A percentile compares a stretch with the other conserved stretches of the same genome.
Conservation (phyloP, 2,329 filamentous ascomycete genomes). For the Paracoccidioides lutzii region DNA sequence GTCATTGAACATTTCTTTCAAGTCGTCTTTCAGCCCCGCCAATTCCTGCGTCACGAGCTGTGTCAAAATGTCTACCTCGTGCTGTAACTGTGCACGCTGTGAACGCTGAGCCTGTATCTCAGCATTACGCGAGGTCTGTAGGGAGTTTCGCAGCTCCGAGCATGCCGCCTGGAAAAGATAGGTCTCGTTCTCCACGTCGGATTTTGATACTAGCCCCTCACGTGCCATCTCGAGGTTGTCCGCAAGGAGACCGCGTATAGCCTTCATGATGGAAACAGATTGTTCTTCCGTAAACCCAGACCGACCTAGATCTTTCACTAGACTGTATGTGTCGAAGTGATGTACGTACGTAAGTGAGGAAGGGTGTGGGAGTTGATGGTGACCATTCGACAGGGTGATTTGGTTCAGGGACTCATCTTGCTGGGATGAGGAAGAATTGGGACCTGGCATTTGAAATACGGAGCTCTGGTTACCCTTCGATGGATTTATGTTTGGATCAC, state of each 20-base stretch:
- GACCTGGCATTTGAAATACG: conserved; percentile 13
- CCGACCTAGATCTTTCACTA: conserved; percentile 64
- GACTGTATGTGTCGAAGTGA: conserved; percentile 87
- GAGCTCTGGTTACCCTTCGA: conserved; percentile 2
- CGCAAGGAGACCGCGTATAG: conserved; percentile 62
- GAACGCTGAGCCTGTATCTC: conserved; percentile 71
- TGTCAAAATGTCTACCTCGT: conserved; percentile 84
- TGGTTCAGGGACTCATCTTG: conserved; percentile 9
- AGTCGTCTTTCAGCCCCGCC: conserved; percentile 66
- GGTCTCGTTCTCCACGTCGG: conserved; percentile 84
- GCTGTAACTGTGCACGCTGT: conserved; percentile 73
- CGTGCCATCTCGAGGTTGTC: conserved; percentile 72
- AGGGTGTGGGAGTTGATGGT: conserved; percentile 47
- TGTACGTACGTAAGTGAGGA: conserved; percentile 57
- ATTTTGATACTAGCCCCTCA: conserved; percentile 71
- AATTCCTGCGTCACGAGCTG: conserved; percentile 79
- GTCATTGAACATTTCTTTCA: conserved; percentile 95
- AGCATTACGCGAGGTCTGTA: conserved; percentile 61
- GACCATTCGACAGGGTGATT: conserved; percentile 16
- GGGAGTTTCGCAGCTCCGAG: conserved; percentile 77
- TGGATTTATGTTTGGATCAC: conserved; percentile 1
- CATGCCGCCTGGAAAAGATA: conserved; percentile 93
- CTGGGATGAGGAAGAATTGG: conserved; percentile 15
- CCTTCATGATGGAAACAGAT: conserved; percentile 83
- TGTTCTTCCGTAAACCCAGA: conserved; percentile 63